Conservation (phyloP, 805 yeast genomes). For the Candida mattraensis region DNA sequence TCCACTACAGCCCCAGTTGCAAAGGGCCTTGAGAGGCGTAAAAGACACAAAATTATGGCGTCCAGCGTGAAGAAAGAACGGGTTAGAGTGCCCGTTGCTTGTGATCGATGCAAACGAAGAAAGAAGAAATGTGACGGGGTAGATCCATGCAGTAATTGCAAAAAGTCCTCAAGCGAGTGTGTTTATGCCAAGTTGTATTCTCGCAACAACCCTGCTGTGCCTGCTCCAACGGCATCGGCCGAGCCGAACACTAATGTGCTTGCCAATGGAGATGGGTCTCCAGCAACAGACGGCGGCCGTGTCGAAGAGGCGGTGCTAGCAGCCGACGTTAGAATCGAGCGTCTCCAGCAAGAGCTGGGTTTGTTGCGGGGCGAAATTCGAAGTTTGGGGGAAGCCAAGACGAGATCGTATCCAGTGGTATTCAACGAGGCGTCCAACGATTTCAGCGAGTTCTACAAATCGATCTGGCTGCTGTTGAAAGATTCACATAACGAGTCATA, state of each 20-base stretch:
- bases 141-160: constrained; percentile 13
- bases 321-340: no score
- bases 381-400: background rate
- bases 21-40: background rate
- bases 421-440: background rate
- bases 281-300: no score
- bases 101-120: constrained; percentile 17
- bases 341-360: constrained; percentile 2
- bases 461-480: constrained; percentile 15
- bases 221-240: no score
- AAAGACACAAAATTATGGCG: background rate
- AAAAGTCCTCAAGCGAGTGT: constrained; percentile 2
- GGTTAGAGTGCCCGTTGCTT: constrained; percentile 12
- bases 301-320: no score
- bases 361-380: constrained; percentile 2
- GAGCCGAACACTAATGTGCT: no score
- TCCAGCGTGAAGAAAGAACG: background rate
- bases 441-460: constrained; percentile 10
- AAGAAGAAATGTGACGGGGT: constrained; percentile 20
- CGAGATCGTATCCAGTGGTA: background rate
- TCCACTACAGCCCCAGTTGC: background rate
- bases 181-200: background rate
- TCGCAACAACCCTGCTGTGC: no score
- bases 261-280: no score
- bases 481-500: constrained; percentile 18